phyloP scores from a whole-genome alignment of 2,329 filamentous ascomycete species.

The Monosporascus sp. region DNA sequence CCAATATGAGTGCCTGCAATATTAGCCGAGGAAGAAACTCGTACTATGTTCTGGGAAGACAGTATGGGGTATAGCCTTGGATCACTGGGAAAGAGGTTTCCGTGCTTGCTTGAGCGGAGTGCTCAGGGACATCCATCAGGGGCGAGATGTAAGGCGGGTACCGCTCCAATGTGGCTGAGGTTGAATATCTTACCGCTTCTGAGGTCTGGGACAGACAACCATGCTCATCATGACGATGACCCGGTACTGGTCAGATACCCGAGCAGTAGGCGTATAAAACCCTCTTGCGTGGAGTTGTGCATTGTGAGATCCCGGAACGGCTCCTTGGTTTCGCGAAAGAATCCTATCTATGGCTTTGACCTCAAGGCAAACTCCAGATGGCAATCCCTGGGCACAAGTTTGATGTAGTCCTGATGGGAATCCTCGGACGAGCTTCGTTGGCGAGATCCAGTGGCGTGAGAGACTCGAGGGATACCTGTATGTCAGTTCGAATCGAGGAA shows the following conservation, averaged over 20 bases:
- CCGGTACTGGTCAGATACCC: no score
- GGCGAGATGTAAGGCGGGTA: background rate
- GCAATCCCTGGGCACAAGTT: no score
- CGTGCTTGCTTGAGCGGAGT: background rate
- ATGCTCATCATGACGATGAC: no score
- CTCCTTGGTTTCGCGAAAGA: background rate
- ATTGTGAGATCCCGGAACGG: background rate
- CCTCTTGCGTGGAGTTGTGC: background rate
- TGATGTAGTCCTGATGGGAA: background rate
- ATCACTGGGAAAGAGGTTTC: background rate
- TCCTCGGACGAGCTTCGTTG: background rate
- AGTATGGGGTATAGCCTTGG: background rate
- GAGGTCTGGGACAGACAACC: background rate
- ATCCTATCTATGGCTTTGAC: background rate
- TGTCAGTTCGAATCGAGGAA: constrained; percentile 11
- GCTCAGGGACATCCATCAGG: no score
- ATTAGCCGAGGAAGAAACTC: background rate
- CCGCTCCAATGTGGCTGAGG: background rate
- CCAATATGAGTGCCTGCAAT: background rate
- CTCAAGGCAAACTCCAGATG: background rate
- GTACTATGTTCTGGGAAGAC: background rate
- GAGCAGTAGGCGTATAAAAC: no score
- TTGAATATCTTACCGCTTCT: background rate
- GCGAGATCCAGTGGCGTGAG: background rate
- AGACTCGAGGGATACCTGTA: constrained; percentile 1